These are phyloP conservation scores for Aspergillus sp. DNA, from an alignment of 2,329 filamentous ascomycete species.

Conservation along the genomic window DNA sequence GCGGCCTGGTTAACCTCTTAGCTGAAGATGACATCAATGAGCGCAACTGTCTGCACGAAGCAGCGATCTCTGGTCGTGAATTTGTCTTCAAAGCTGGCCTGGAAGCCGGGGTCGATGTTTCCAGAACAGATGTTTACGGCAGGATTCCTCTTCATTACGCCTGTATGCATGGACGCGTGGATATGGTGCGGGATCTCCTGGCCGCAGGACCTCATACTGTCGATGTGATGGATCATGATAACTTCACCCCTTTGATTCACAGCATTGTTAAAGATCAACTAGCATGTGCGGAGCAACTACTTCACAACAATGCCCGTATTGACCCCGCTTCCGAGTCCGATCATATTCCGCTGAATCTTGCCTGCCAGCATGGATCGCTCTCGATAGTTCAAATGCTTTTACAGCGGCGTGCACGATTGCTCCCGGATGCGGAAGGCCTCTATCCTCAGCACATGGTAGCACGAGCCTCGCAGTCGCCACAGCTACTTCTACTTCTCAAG, in stretches of 20 bases:
- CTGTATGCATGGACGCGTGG: slow-evolving; percentile 86
- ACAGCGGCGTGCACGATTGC: slow-evolving; percentile 73
- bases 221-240: slow-evolving; percentile 89
- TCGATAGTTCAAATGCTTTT: slow-evolving; percentile 83
- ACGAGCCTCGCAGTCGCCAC: slow-evolving; percentile 77
- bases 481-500: slow-evolving; percentile 77
- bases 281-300: slow-evolving; percentile 74
- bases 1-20: slow-evolving; percentile 81
- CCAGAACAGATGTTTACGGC: slow-evolving; percentile 87
- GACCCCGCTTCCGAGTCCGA: slow-evolving; percentile 84
- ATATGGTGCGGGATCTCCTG: slow-evolving; percentile 76
- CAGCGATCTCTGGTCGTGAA: slow-evolving; percentile 86
- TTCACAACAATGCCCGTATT: slow-evolving; percentile 77
- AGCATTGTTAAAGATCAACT: slow-evolving; percentile 87
- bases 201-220: slow-evolving; percentile 72
- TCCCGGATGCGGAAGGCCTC: slow-evolving; percentile 93
- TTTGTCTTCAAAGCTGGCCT: slow-evolving; percentile 77
- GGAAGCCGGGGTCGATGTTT: slow-evolving; percentile 72
- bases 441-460: slow-evolving; percentile 98
- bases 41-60: slow-evolving; percentile 92
- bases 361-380: slow-evolving; percentile 88
- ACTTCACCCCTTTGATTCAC: slow-evolving; percentile 94
- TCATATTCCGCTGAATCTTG: slow-evolving; percentile 90
- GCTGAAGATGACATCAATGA: slow-evolving; percentile 98
- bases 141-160: slow-evolving; percentile 93